phyloP scores from a whole-genome alignment of 129 eudicot genomes.

The Kitagawia praeruptora region DNA sequence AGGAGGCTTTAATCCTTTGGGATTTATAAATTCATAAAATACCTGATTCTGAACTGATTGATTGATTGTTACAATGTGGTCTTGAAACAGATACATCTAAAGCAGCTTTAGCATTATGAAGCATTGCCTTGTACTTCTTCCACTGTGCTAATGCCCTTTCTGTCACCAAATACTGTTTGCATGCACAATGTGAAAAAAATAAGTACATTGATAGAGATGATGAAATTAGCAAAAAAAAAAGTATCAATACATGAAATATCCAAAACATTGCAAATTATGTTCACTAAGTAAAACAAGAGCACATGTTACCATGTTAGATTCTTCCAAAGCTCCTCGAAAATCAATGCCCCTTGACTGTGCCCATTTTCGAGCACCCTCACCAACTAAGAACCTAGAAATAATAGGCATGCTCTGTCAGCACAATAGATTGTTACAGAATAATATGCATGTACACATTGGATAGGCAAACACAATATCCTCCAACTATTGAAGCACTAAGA shows the following conservation, averaged over 20 bases:
- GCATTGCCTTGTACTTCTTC: constrained; percentile 71
- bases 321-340: constrained; percentile 26
- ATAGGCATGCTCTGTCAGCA: constrained; percentile 6
- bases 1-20: background rate
- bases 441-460: background rate
- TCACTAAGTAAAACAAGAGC: background rate
- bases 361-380: constrained; percentile 84
- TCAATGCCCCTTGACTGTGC: constrained; percentile 65
- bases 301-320: constrained; percentile 48
- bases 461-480: background rate
- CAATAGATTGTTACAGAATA: background rate
- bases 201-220: background rate
- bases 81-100: constrained; percentile 12
- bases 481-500: background rate
- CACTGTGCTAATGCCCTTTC: constrained; percentile 67
- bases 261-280: background rate
- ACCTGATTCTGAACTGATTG: constrained; percentile 29
- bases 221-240: background rate
- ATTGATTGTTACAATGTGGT: constrained; percentile 18
- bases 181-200: background rate
- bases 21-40: constrained; percentile 4
- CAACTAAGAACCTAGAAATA: constrained; percentile 74
- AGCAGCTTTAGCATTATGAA: constrained; percentile 58
- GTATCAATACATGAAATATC: background rate
- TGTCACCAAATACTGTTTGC: constrained; percentile 76